These are phyloP conservation scores for Rhododendron mucronatum DNA, from an alignment of 148 eudicot species.

Conservation along the genomic window DNA sequence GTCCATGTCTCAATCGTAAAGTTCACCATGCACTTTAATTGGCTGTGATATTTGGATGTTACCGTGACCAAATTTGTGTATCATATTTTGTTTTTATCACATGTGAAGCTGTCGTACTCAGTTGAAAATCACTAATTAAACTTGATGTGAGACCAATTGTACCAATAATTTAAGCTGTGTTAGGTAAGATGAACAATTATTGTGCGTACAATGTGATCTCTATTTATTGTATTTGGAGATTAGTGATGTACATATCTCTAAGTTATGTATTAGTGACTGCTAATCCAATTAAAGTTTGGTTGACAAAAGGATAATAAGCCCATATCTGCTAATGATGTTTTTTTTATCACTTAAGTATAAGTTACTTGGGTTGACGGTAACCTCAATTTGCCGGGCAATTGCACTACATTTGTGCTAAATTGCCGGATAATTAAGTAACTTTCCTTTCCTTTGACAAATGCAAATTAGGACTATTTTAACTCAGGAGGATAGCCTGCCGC, in stretches of 20 bases:
- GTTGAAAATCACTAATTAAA: neutral
- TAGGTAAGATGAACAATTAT: neutral
- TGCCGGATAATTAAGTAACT: neutral
- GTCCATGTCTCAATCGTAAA: neutral
- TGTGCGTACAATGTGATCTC: neutral
- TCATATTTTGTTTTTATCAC: neutral
- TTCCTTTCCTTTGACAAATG: neutral
- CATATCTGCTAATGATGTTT: neutral
- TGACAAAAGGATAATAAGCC: neutral
- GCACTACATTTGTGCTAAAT: constrained; percentile 1
- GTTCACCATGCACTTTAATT: neutral
- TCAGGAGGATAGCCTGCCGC: neutral
- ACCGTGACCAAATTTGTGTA: neutral
- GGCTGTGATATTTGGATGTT: neutral
- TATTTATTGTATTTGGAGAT: neutral
- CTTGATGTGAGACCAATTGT: neutral
- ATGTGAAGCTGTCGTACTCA: neutral
- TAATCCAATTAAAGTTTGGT: neutral
- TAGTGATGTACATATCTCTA: neutral
- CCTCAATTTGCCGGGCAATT: constrained; percentile 1
- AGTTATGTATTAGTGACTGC: neutral
- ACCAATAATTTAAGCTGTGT: neutral
- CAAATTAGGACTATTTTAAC: neutral
- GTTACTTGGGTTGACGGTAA: constrained; percentile 13
- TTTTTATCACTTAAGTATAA: neutral